Base-by-base conservation (phyloP, 2,329 filamentous ascomycete genomes). In the Gaeumannomyces tritici region DNA sequence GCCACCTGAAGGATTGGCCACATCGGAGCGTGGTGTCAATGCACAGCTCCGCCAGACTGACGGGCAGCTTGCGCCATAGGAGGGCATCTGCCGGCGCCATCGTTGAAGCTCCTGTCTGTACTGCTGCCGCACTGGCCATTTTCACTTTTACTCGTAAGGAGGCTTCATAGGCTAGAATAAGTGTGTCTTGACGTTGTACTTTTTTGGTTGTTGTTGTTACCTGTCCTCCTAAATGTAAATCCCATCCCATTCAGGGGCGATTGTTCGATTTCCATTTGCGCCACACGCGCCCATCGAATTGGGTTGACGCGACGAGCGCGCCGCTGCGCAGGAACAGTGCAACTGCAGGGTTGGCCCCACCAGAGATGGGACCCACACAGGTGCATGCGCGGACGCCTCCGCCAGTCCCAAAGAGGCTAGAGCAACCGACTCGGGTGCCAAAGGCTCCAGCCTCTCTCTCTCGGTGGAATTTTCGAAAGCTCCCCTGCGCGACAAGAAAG, bases 1-100 rank as follows among this genome's bases (percentile, higher is more conserved):
- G 89, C 95, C 95, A 99, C 78, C 93, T 88, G 69, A 99, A 99
- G 0, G 93, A 96, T 74, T 99, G 95, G 4, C 95, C 95, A 73
- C 95, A 99, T 65, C 93, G 88, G 42, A 99, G 79, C 0, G 92
- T 96, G 0, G 93, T 99, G 69, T 96, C 91, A 67, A 99, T 92
- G 73, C 91, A 97, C 4, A 99, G 83, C 72, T 99, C 95, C 4
- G 87, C 84, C 42, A 96, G 77, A 64, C 82, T 89, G 55, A 97
- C 79, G 28, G 95, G 92, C 67, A 99, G 77, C 77, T 90, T 96
- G 66, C 86, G 86, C 95, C 95, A 99, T n/a, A 51, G 42, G 11
- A 51, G 42, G 11, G 21, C 42, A 21, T 51, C 42, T n/a, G 42
- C 5, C 21, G 42, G 42, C 6, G 42, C 42, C 42, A 51, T 51